Evolutionary conservation across 805 yeast species (phyloP).

Genomic region (Myxozyma monticola): DNA sequence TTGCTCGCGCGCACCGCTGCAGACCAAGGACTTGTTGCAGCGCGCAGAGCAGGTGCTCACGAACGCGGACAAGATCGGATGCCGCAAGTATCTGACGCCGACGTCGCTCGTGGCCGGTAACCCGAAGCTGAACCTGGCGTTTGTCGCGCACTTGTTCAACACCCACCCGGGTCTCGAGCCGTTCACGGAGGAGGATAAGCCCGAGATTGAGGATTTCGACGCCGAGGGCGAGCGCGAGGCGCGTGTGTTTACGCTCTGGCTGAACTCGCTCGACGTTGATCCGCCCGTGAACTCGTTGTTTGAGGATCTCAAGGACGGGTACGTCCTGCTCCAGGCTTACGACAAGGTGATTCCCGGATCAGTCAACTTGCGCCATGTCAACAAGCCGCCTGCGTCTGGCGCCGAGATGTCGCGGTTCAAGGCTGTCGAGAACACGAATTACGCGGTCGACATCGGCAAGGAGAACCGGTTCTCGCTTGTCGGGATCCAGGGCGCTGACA

Average conservation of each 20-base stretch:
- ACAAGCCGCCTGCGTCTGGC: constrained; percentile 77
- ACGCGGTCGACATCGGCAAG: constrained; percentile 96
- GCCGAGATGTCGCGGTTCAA: constrained; percentile 83
- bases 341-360: constrained; percentile 95
- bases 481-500: constrained; percentile 97
- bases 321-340: constrained; percentile 83
- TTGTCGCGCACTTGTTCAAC: constrained; percentile 95
- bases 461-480: constrained; percentile 89
- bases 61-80: constrained; percentile 87
- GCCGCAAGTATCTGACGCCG: constrained; percentile 94
- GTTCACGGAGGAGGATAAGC: constrained; percentile 82
- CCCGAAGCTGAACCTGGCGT: constrained; percentile 93
- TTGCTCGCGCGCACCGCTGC: constrained; percentile 81
- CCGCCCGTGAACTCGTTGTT: constrained; percentile 90
- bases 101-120: constrained; percentile 91
- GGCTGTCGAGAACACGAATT: constrained; percentile 95
- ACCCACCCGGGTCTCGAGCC: constrained; percentile 97
- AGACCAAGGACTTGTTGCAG: constrained; percentile 67
- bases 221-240: constrained; percentile 99
- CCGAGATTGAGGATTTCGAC: constrained; percentile 96
- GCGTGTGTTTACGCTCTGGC: constrained; percentile 95
- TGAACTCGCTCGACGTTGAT: constrained; percentile 92
- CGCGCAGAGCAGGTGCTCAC: constrained; percentile 85
- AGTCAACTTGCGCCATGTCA: constrained; percentile 74
- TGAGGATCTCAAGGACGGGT: constrained; percentile 94